Evolutionary conservation across 2,329 filamentous ascomycete genomes (phyloP).

Genomic region (Pyrenophora graminea): DNA sequence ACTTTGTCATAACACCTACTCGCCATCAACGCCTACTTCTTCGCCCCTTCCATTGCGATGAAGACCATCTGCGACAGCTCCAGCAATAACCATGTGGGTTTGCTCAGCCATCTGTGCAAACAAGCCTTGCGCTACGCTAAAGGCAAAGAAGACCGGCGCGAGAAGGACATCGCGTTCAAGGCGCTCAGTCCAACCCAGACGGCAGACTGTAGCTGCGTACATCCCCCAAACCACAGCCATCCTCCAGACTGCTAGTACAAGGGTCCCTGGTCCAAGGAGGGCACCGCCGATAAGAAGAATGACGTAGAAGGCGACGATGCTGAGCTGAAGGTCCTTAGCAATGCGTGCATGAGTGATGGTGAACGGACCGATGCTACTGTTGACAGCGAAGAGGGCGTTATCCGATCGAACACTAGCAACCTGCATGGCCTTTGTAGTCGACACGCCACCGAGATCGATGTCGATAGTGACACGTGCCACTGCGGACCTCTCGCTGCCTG

Average conservation of each 20-base stretch:
- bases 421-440: neutral
- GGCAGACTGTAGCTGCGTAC: neutral
- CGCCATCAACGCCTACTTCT: too few relatives aligned
- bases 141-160: neutral
- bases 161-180: slow-evolving; percentile 2
- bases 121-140: slow-evolving; percentile 44
- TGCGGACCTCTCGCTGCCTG: neutral
- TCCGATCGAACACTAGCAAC: neutral
- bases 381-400: too few relatives aligned
- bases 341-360: neutral
- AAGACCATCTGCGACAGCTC: too few relatives aligned
- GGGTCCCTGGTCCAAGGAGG: neutral
- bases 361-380: neutral
- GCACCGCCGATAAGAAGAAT: neutral
- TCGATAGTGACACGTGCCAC: neutral
- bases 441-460: neutral
- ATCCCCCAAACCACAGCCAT: neutral
- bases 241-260: slow-evolving; percentile 6
- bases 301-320: neutral
- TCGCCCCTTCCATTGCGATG: too few relatives aligned
- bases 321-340: neutral
- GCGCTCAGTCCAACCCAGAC: neutral
- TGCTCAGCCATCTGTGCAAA: neutral
- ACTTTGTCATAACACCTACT: too few relatives aligned
- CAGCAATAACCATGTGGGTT: too few relatives aligned